Evolutionary conservation across 108 stramenopile genomes (phyloP).

Genomic region (Aurantiochytrium sp.): DNA sequence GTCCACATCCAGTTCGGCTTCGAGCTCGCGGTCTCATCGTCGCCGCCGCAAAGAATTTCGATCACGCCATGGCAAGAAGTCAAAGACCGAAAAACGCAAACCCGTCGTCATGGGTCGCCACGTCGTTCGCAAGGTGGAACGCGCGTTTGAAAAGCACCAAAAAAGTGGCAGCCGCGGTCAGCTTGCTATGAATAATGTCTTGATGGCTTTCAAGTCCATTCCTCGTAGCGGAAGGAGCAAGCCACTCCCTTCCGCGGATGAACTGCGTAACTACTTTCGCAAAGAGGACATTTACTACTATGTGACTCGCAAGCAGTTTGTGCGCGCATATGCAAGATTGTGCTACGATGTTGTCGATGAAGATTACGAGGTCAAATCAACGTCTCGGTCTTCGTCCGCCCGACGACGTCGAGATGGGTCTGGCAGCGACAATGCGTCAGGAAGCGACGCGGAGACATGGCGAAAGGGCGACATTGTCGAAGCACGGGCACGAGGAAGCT

Average conservation of each 20-base stretch:
- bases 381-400: no score
- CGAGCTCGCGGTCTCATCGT: not conserved
- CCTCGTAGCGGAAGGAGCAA: not conserved
- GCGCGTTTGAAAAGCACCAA: not conserved
- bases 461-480: slow-evolving; percentile 5
- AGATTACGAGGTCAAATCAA: not conserved
- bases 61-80: not conserved
- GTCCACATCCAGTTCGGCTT: not conserved
- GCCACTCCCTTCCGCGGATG: not conserved
- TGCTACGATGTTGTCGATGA: not conserved
- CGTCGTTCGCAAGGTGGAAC: not conserved
- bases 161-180: not conserved
- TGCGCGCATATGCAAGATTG: not conserved
- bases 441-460: not conserved
- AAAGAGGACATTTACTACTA: not conserved
- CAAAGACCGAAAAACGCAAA: not conserved
- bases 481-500: not conserved
- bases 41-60: no score
- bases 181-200: not conserved
- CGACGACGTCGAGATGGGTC: no score
- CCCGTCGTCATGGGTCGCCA: not conserved
- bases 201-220: not conserved
- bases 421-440: no score
- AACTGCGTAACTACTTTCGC: not conserved
- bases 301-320: not conserved